Evolutionary conservation across 345 rosid species (phyloP), one percentile per base, ranked within the genome.

Genomic region (Diplotaxis tenuifolia): DNA sequence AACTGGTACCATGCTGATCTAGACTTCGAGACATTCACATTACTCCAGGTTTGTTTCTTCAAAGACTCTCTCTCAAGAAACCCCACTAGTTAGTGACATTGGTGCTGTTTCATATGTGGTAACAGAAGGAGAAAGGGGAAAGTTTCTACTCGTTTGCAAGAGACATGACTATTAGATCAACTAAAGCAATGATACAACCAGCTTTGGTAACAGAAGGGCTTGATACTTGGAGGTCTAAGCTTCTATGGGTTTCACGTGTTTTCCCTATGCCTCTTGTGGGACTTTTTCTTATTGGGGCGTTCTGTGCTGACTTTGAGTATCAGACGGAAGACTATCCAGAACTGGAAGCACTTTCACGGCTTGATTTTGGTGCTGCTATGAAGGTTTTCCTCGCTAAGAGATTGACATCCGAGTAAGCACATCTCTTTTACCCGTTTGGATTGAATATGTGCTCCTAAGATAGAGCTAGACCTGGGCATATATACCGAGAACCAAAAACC

Each of bases 1-100:
- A 95, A 90, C 67, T 95, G 97, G 96, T 86, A 82, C 78, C 97
- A 92, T 64, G 99, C 99, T 18, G 99, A 95, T 87, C 99, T 95
- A 36, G 99, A 92, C 70, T 85, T 75, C 38, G 97, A 92, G 83
- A 95, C 99, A 5, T 95, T 92, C 85, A 82, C 84, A 76, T 80
- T 81, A 49, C 99, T 95, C 84, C 99, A 95, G 99, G 99, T 94
- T 76, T 49, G 71, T 16, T 34, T 61, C 38, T 42, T 42, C 0
- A 23, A 32, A 9, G 11, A 36, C 10, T 3, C 64, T 72, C 34
- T 53, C 62, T 18, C 11, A 21, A 32, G 11, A 18, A 10, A 27
- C n/a, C 20, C 20, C 12, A 10, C 16, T 1, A 7, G 45, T 18
- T 5, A 38, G 12, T 40, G 42, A 0, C 18, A 7, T 71, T 77